These are phyloP conservation scores for Venturia aucupariae DNA, from an alignment of 2,329 filamentous ascomycete genomes.

Conservation along the genomic window DNA sequence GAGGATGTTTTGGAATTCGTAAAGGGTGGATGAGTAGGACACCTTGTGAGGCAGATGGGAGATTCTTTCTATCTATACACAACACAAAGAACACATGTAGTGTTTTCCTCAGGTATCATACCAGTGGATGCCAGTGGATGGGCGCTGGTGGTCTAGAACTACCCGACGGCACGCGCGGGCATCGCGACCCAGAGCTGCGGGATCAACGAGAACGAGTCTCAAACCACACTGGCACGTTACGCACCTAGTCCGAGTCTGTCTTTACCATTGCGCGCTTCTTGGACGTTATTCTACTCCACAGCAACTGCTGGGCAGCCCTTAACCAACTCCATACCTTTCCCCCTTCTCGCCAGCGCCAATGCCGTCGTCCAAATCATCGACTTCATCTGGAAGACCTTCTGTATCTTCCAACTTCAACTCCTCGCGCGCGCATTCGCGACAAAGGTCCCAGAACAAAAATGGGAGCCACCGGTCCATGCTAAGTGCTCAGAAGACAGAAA, in stretches of 20 bases:
- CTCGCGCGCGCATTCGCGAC: not conserved
- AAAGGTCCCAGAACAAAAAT: not conserved
- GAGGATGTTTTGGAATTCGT: too few relatives aligned
- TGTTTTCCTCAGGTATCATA: too few relatives aligned
- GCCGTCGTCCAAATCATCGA: not conserved
- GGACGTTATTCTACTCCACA: not conserved
- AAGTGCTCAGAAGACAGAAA: conserved; percentile 65
- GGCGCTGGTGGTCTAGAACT: too few relatives aligned
- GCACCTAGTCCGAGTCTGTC: not conserved
- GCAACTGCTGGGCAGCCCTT: not conserved
- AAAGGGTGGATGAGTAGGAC: too few relatives aligned
- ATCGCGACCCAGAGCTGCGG: not conserved
- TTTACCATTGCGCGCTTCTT: not conserved
- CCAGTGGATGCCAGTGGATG: too few relatives aligned
- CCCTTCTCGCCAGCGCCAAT: not conserved
- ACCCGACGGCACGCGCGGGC: too few relatives aligned
- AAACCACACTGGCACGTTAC: not conserved
- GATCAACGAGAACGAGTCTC: too few relatives aligned
- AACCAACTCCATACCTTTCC: not conserved
- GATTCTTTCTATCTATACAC: too few relatives aligned
- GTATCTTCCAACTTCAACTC: not conserved
- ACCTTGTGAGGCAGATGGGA: too few relatives aligned
- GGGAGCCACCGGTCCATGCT: conserved; percentile 48
- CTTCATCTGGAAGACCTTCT: not conserved
- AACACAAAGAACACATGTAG: too few relatives aligned